A percentile compares a stretch with the other conserved stretches of the same genome.
These are phyloP conservation scores for Candida tallmaniae DNA, from an alignment of 805 yeast genomes.

Conservation along the genomic window DNA sequence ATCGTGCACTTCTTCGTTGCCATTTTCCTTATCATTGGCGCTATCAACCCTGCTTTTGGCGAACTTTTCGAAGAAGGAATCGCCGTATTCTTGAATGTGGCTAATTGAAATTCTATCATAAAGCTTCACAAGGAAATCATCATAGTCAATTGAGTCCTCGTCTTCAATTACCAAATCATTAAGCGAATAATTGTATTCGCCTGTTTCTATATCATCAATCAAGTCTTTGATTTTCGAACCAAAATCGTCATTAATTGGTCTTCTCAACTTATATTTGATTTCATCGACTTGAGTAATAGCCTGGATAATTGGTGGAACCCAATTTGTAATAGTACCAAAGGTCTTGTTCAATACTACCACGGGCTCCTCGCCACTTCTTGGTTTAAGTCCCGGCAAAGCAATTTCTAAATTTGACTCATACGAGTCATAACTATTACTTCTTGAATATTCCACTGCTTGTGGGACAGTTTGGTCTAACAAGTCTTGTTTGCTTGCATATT, in stretches of 20 bases:
- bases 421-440: neutral
- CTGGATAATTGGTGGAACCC: conserved; percentile 7
- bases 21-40: neutral
- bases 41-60: conserved; percentile 27
- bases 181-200: conserved; percentile 5
- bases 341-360: conserved; percentile 5
- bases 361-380: conserved; percentile 4
- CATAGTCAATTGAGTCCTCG: conserved; percentile 11
- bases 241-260: conserved; percentile 2
- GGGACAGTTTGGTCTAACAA: neutral
- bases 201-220: conserved; percentile 2
- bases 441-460: neutral
- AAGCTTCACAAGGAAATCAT: conserved; percentile 17
- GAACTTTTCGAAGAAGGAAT: conserved; percentile 10
- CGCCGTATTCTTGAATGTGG: conserved; percentile 3
- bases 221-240: conserved; percentile 1
- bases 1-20: conserved; percentile 10
- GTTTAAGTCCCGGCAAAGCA: conserved; percentile 1
- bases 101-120: conserved; percentile 10
- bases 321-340: conserved; percentile 1
- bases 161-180: conserved; percentile 9
- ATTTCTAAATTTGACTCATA: conserved; percentile 2
- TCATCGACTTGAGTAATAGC: conserved; percentile 10
- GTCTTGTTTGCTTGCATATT: neutral
- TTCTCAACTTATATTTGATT: conserved; percentile 5